Conservation (phyloP, 2,329 filamentous ascomycete genomes). For the Colletotrichum horii region DNA sequence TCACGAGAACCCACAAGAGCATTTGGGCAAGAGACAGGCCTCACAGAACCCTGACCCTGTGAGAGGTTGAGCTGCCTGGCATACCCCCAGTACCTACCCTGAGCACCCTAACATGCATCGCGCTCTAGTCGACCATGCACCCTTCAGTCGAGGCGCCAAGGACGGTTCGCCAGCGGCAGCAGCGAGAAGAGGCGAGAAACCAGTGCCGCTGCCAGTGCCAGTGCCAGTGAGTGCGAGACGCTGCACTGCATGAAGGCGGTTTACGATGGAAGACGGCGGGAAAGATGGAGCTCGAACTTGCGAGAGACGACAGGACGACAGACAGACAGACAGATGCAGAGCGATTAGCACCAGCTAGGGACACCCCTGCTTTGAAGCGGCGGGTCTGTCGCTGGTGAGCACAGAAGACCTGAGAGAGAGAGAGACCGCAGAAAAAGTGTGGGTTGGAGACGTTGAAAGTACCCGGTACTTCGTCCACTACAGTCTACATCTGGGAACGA, state of each 20-base stretch:
- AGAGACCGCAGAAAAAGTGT: neutral
- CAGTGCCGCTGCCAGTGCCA: neutral
- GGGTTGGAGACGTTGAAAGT: conserved; percentile 2
- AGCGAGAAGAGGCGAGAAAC: neutral
- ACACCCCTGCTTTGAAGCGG: conserved; percentile 3
- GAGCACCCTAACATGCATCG: neutral
- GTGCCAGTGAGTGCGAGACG: neutral
- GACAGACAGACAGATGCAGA: neutral
- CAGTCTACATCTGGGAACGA: neutral
- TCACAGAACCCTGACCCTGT: conserved; percentile 1
- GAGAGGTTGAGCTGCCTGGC: neutral
- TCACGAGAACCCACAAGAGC: neutral
- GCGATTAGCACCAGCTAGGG: neutral
- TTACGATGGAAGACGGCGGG: neutral
- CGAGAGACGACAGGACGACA: neutral
- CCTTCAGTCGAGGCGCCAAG: conserved; percentile 1
- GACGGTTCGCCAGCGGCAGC: conserved; percentile 11
- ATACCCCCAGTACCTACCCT: conserved; percentile 1
- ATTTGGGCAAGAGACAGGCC: neutral
- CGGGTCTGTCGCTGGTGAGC: neutral
- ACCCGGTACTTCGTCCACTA: neutral
- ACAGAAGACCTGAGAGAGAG: neutral
- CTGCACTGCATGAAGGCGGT: neutral
- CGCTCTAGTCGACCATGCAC: neutral
- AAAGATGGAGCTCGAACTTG: neutral